Evolutionary conservation across 371 early-diverging fungal species (phyloP), one percentile per base, ranked within the genome.

Genomic region (Mycotypha africana): DNA sequence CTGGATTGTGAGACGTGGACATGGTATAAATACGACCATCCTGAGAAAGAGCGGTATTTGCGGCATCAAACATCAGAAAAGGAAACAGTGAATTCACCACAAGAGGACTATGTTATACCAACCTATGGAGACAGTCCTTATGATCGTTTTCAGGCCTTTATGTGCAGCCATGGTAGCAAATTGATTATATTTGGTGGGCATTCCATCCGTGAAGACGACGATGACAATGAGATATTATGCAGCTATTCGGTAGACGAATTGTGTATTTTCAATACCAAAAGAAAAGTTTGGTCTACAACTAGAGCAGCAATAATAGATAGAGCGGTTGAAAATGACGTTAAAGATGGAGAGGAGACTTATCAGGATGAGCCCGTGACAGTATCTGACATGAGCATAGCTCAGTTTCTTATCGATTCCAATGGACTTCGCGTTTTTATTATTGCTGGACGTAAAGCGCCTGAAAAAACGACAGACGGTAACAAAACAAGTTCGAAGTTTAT

Each of bases 11-110:
- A 40, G 17, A 48, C 47, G 4, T 65, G 61, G 53, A 36, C 37
- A 5, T 65, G 65, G 65, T 53, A 53, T 48, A 65, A 65, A 26
- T 65, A 53, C 25, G 65, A 65, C 16, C 57, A 60, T 32, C 65
- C 65, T 8, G 65, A 65, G 41, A 54, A 53, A 3, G 60, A 59
- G 37, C 41, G 37, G 3, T 51, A 59, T 31, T 25, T 54, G 0
- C 42, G 60, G 23, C 16, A 31, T 9, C 50, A 47, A 19, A 25
- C 15, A 20, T 20, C 2, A 14, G 38, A 4, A 19, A 20, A 3
- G 41, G 41, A 12, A 36, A 12, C 9, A 28, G 8, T 11, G 28
- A 10, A 21, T 1, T 22, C 28, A 9, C 24, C 45, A 1, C 40
- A 49, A 23, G 19, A 45, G 14, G 28, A 49, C 2, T 37, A 53